Evolutionary conservation across 2,329 filamentous ascomycete genomes (phyloP), one percentile per base, ranked within the genome.

Genomic region (Trichoderma endophyticum): DNA sequence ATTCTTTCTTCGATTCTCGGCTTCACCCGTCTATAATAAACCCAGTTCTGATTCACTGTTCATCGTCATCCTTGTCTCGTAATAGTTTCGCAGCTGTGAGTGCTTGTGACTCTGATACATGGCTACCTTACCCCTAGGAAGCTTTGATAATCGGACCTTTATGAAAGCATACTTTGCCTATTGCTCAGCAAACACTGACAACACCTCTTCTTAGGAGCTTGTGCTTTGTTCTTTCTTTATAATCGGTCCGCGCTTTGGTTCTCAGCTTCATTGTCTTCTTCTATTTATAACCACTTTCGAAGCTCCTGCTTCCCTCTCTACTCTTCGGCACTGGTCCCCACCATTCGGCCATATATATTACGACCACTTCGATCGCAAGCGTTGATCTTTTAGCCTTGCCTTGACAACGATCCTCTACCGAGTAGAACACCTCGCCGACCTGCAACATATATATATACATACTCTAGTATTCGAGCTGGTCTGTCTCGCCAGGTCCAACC

Each of bases 331-430:
- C 21, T 24, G 11, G 51, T 63, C 24, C 51, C 51, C 30, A 39
- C 32, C 24, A 70, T 43, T 30, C 54, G 43, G 32, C 68, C 48
- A 28, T 54, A 24, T 64, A 71, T 7, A 26, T 48, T 61, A 28
- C 61, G 30, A 51, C 28, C 39, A 65, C 51, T 18, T 21, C 36
- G 48, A 60, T 63, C 61, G 69, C 69, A 71, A 66, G 62, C 51
- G 54, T 26, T 28, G 24, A 12, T 28, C 32, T n/a, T n/a, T 36
- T 39, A 39, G 28, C 32, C 24, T 54, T 62, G 4, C 43, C 11
- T 39, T 21, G 18, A 56, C 21, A 24, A 21, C 67, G 39, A 63
- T 26, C 18, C 57, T 56, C 48, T 26, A 15, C 48, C 32, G 60
- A 57, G 26, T 39, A 30, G 12, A 62, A 36, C 14, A 18, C 28